These are phyloP conservation scores for Zelopaecilomyces penicillatus DNA, from an alignment of 2,329 filamentous ascomycete species.

Conservation along the genomic window DNA sequence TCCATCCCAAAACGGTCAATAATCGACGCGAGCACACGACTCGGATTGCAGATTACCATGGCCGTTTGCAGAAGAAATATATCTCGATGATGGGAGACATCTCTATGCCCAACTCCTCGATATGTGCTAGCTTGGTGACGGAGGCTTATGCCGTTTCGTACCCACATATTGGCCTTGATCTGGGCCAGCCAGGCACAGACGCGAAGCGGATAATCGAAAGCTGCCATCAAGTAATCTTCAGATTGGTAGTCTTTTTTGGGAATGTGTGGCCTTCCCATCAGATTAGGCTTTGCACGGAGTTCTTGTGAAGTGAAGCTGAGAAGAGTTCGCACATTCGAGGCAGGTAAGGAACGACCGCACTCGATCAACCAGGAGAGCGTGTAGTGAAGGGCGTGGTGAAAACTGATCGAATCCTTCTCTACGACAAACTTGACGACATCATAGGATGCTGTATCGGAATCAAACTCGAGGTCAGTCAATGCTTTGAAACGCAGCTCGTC, in stretches of 20 bases:
- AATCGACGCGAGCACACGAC: slow-evolving; percentile 76
- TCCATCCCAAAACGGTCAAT: slow-evolving; percentile 86
- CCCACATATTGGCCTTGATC: slow-evolving; percentile 98
- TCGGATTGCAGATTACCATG: slow-evolving; percentile 75
- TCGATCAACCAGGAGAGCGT: slow-evolving; percentile 94
- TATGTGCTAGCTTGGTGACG: slow-evolving; percentile 94
- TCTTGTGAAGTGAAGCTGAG: slow-evolving; percentile 66
- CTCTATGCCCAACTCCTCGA: slow-evolving; percentile 76
- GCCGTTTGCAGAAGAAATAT: slow-evolving; percentile 90
- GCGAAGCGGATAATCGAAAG: slow-evolving; percentile 87
- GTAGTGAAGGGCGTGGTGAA: slow-evolving; percentile 95
- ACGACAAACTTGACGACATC: slow-evolving; percentile 80
- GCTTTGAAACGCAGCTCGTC: slow-evolving; percentile 76
- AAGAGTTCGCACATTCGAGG: slow-evolving; percentile 56
- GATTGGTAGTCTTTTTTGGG: slow-evolving; percentile 49
- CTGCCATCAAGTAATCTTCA: slow-evolving; percentile 75
- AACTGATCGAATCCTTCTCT: slow-evolving; percentile 85
- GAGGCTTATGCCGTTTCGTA: slow-evolving; percentile 91
- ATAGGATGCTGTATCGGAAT: slow-evolving; percentile 47
- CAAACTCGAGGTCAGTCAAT: slow-evolving; percentile 72
- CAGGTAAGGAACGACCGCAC: slow-evolving; percentile 67
- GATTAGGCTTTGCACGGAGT: slow-evolving; percentile 54
- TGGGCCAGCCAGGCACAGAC: slow-evolving; percentile 96
- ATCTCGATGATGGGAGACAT: slow-evolving; percentile 90
- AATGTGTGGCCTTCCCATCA: slow-evolving; percentile 52